These are phyloP conservation scores for Parastagonospora avenae DNA, from an alignment of 2,329 filamentous ascomycete species.

Conservation along the genomic window DNA sequence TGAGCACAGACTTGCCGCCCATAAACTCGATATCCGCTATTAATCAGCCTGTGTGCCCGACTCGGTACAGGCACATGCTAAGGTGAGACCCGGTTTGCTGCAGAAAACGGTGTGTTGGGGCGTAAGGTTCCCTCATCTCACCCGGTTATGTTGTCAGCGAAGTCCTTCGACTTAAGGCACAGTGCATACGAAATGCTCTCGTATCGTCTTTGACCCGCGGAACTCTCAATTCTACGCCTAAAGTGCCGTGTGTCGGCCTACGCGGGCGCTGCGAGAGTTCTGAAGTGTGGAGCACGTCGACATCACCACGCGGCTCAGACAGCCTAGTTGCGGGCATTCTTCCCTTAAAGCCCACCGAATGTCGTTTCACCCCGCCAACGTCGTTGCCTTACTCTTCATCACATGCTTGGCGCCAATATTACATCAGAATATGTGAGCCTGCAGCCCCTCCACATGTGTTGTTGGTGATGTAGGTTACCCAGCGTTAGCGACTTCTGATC, in stretches of 20 bases:
- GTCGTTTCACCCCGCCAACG: background rate
- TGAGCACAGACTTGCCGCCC: background rate
- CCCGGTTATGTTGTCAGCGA: background rate
- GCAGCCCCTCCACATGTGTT: background rate
- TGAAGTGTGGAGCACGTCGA: background rate
- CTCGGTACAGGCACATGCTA: slow-evolving; percentile 4
- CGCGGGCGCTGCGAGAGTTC: background rate
- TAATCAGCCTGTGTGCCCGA: background rate
- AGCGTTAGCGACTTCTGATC: slow-evolving; percentile 1
- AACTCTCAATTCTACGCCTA: too few relatives aligned
- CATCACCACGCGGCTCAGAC: background rate
- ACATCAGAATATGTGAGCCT: background rate
- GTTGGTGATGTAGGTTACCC: background rate
- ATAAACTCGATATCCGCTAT: background rate
- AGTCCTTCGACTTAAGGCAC: too few relatives aligned
- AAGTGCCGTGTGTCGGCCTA: background rate
- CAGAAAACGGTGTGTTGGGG: background rate
- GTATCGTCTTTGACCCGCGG: too few relatives aligned
- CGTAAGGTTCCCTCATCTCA: background rate
- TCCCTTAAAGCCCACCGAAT: background rate
- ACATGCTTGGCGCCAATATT: background rate
- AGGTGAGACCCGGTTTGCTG: slow-evolving; percentile 3
- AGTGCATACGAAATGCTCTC: too few relatives aligned
- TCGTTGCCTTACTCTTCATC: background rate
- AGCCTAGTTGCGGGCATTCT: background rate